Evolutionary conservation across 2,329 filamentous ascomycete species (phyloP).

Genomic region (Apiospora arundinis): DNA sequence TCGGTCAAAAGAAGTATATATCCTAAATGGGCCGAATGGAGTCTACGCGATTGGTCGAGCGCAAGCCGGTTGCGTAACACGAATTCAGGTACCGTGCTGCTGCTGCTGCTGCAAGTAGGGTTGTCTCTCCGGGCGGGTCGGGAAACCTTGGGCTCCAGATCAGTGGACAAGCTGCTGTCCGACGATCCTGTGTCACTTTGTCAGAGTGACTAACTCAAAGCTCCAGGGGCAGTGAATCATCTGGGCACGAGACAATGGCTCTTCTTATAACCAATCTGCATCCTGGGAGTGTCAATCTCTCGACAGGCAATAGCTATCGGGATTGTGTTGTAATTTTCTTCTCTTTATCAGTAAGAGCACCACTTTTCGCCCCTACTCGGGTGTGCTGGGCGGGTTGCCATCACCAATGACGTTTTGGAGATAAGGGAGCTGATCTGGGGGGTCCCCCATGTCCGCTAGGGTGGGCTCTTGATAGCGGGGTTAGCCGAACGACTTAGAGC

Average conservation of each 20-base stretch:
- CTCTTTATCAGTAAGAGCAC: constrained; percentile 4
- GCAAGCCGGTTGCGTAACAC: background rate
- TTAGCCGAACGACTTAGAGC: constrained; percentile 16
- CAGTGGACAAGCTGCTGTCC: background rate
- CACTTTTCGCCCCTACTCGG: constrained; percentile 3
- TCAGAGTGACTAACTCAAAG: background rate
- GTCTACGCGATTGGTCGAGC: background rate
- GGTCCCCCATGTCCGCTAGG: background rate
- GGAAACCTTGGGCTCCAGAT: background rate
- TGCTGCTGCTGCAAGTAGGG: background rate
- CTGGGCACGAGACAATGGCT: background rate
- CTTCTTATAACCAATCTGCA: background rate
- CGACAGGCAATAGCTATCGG: background rate
- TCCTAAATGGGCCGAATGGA: background rate
- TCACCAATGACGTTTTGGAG: constrained; percentile 11
- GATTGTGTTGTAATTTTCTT: constrained; percentile 14
- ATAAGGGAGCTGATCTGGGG: constrained; percentile 12
- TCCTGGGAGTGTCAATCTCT: background rate
- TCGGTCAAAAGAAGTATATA: too few relatives aligned
- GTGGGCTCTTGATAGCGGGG: constrained; percentile 14
- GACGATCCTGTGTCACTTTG: background rate
- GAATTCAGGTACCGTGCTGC: background rate
- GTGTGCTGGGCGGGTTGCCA: background rate
- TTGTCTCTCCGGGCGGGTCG: background rate
- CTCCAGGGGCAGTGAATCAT: constrained; percentile 6